Percentiles rank a stretch among this genome's conserved stretches.
phyloP scores from a whole-genome alignment of 1,284 basidiomycete species.

The Ganoderma meredithae region DNA sequence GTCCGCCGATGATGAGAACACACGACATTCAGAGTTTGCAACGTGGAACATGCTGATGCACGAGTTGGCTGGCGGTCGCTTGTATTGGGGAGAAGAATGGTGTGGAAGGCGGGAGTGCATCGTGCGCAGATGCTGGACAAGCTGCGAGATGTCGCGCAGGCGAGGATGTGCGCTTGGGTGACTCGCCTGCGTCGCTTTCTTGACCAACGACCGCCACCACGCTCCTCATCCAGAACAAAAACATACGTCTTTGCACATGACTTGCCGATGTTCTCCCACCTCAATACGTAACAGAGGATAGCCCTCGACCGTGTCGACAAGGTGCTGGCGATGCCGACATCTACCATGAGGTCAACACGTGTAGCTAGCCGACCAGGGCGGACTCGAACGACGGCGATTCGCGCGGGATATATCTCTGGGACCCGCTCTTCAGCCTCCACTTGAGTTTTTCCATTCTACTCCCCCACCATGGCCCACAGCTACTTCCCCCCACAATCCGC shows the following conservation, averaged over 20 bases:
- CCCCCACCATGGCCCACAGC: constrained; percentile 37
- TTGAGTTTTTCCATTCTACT: constrained; percentile 39
- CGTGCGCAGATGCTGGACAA: constrained; percentile 1
- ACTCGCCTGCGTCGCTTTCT: not conserved
- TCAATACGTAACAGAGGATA: constrained; percentile 23
- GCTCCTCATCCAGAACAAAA: constrained; percentile 4
- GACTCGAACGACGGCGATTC: constrained; percentile 14
- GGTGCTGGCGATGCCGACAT: constrained; percentile 27
- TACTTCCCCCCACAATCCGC: constrained; percentile 41
- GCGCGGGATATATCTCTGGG: constrained; percentile 34
- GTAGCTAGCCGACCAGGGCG: constrained; percentile 38
- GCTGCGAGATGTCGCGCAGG: constrained; percentile 1
- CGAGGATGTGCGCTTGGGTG: not conserved
- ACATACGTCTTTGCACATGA: constrained; percentile 2
- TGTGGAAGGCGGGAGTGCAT: not conserved
- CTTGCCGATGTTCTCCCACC: not conserved
- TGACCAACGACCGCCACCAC: constrained; percentile 9
- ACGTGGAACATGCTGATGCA: constrained; percentile 4
- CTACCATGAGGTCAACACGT: constrained; percentile 50
- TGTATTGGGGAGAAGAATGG: constrained; percentile 1
- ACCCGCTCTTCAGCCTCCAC: constrained; percentile 23
- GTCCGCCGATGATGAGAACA: not conserved
- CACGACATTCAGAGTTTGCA: not conserved
- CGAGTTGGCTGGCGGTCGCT: not conserved
- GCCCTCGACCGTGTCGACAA: constrained; percentile 14